Base-by-base conservation (phyloP, 805 yeast species). In the Dipodascus geniculatus region DNA sequence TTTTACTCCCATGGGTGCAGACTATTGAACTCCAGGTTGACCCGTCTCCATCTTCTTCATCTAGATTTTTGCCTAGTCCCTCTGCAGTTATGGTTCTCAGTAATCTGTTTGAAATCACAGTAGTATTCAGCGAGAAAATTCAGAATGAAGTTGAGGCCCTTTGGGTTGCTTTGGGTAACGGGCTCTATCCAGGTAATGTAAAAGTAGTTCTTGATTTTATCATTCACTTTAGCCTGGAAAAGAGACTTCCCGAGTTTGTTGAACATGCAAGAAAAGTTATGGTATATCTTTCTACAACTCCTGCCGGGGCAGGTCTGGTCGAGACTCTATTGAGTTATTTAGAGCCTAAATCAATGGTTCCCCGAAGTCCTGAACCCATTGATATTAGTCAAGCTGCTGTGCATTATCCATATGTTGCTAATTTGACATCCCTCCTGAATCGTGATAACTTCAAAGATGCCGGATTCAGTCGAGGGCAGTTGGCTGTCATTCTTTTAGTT, bases 91-190 rank as follows among this genome's bases (percentile, higher is more conserved):
- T 90, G 95, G 87, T 88, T 1, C 63, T 91, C 59, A 79, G 78
- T 57, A 89, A 90, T 58, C 69, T 91, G 53, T 80, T 90, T 65
- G 97, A 87, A 60, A 83, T 93, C 42, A 88, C 97, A 0, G 80
- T 88, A 38, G 80, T 80, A 55, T 86, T 83, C 60, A 80, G 90
- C 51, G 82, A 83, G 49, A 73, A 74, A 14, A 80, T 87, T 59
- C 87, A 87, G 48, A 85, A 84, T 61, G 98, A 89, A 61, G 87
- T 93, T 9, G 97, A 90, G 65, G 95, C 95, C 0, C 68, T 93
- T 22, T 93, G 99, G 99, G 88, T 87, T 3, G 91, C 97, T 0
- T 71, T 93, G n/a, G 96, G 95, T 1, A 80, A 78, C 51, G 87
- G 85, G 3, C 76, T 78, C n/a, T 76, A 79, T 24, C 75, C 78